Evolutionary conservation across 2,329 filamentous ascomycete species (phyloP), one percentile per base, ranked within the genome.

Genomic region (Penicillium sp.): DNA sequence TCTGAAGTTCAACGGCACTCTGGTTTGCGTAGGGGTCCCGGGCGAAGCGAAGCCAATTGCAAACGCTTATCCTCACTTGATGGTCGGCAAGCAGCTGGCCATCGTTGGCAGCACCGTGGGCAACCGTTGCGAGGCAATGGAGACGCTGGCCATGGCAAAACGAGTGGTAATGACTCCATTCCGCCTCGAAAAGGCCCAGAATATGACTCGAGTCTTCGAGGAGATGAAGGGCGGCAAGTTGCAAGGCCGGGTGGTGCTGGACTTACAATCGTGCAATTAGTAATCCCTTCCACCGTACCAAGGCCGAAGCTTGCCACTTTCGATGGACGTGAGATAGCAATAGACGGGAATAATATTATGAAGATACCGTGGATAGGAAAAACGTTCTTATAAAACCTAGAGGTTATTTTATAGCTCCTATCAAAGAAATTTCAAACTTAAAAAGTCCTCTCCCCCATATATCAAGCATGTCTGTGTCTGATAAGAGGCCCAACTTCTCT

Each of bases 31-130:
- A 3, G 50, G 45, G 8, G 34, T 52, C 9, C 50, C 50, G 4
- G 37, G 27, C 7, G 45, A 44, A 2, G n/a, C 40, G 7, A 8
- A 41, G 1, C 45, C 50, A 27, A 52, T 52, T 13, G 50, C 30
- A 9, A 49, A 66, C 23, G 44, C 53, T 2, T 64, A 61, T 37
- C 55, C 64, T 20, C 48, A 49, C 9, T 13, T 41, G 7, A 42
- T 49, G 46, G 46, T 49, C 12, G 29, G 18, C 7, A 49, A 49
- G 37, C 46, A 49, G 23, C n/a, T 49, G 29, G 23, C 9, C 2
- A 36, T 49, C n/a, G 37, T 36, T 21, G 46, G 46, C 12, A 49
- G 37, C 10, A 49, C 46, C 5, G 46, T 49, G 4, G 46, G 46
- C 3, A 49, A 49, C 21, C 46, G 46, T 3, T 15, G 20, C 4